Conservation (phyloP, 2,329 filamentous ascomycete species). For the Amesomyces nigricolor region DNA sequence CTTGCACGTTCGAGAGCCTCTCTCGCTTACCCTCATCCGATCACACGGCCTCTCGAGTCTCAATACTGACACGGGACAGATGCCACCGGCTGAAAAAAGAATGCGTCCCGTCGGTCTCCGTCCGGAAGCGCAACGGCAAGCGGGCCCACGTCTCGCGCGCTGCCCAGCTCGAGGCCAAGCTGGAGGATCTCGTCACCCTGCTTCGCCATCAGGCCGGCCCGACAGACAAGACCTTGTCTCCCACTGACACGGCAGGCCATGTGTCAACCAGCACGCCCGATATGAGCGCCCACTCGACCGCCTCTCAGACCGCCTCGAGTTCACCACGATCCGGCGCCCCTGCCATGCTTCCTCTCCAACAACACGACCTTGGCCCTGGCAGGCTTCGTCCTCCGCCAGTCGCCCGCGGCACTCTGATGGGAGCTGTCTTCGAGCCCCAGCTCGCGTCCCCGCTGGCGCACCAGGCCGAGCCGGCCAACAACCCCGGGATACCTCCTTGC, state of each 20-base stretch:
- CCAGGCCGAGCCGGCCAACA: not conserved
- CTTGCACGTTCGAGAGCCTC: not conserved
- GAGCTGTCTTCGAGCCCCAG: not conserved
- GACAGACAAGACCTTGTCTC: slow-evolving; percentile 22
- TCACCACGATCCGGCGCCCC: slow-evolving; percentile 2
- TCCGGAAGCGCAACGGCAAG: slow-evolving; percentile 34
- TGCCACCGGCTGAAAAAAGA: slow-evolving; percentile 42
- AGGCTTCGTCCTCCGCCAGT: not conserved
- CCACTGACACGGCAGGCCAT: slow-evolving; percentile 1
- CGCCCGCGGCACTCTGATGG: not conserved
- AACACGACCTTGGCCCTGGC: not conserved
- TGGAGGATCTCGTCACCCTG: slow-evolving; percentile 45
- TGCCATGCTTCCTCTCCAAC: not conserved
- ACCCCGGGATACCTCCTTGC: slow-evolving; percentile 12
- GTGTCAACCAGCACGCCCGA: slow-evolving; percentile 12
- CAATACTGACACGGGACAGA: slow-evolving; percentile 18
- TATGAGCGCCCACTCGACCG: slow-evolving; percentile 12
- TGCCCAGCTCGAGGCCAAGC: slow-evolving; percentile 45
- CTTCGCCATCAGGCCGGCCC: slow-evolving; percentile 29
- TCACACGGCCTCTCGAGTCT: not conserved
- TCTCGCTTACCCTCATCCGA: not conserved
- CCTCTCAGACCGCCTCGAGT: slow-evolving; percentile 11
- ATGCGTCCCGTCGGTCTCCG: slow-evolving; percentile 41
- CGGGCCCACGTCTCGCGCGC: slow-evolving; percentile 32
- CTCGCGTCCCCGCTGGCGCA: not conserved